Evolutionary conservation across 2,329 filamentous ascomycete species (phyloP).

Genomic region (Sodiomyces alkalinus): DNA sequence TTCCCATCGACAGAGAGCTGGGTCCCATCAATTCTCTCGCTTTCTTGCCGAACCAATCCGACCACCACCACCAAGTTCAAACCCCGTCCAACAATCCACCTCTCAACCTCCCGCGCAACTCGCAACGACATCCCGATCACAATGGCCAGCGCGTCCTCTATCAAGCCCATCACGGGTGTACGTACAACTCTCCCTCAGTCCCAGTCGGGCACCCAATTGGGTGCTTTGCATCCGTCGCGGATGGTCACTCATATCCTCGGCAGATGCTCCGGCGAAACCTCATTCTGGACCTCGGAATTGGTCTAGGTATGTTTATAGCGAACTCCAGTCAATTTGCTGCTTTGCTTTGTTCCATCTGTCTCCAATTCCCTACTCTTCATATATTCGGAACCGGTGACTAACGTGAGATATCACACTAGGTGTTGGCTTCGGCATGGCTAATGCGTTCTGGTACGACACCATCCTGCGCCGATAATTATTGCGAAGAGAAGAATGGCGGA

Average conservation of each 20-base stretch:
- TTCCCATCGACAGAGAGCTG: constrained; percentile 1
- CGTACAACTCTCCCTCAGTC: constrained; percentile 15
- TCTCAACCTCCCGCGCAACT: constrained; percentile 4
- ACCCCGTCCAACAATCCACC: neutral
- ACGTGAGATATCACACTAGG: constrained; percentile 20
- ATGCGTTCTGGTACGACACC: constrained; percentile 38
- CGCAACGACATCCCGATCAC: constrained; percentile 12
- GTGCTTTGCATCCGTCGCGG: too few species aligned
- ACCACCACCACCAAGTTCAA: neutral
- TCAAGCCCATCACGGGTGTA: constrained; percentile 46
- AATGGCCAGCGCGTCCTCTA: constrained; percentile 26
- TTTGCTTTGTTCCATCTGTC: neutral
- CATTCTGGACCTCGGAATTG: constrained; percentile 39
- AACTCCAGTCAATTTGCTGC: neutral
- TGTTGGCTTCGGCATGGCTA: constrained; percentile 38
- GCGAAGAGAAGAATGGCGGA: too few species aligned
- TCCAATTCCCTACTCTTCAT: neutral
- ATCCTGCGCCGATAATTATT: too few species aligned
- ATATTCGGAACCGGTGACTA: neutral
- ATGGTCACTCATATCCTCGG: too few species aligned
- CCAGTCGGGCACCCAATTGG: neutral
- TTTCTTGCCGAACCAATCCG: neutral
- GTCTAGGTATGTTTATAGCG: constrained; percentile 36
- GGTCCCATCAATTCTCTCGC: neutral
- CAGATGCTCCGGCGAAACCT: constrained; percentile 47